These are phyloP conservation scores for Plectosphaerella plurivora DNA, from an alignment of 2,329 filamentous ascomycete species.

Conservation along the genomic window DNA sequence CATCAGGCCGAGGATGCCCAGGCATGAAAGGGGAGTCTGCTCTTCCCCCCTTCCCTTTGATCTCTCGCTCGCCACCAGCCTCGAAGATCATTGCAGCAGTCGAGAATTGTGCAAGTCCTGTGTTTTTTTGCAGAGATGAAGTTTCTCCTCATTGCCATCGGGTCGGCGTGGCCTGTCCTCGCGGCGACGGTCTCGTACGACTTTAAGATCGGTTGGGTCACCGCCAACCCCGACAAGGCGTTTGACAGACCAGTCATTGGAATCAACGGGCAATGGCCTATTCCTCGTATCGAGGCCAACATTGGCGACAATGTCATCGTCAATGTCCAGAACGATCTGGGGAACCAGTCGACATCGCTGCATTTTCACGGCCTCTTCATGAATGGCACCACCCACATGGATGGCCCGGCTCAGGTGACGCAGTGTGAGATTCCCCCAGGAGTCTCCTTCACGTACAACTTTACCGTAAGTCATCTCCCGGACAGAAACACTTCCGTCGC, in stretches of 20 bases:
- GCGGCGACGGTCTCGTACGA: conserved; percentile 50
- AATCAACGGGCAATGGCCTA: conserved; percentile 73
- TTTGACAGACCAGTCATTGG: conserved; percentile 65
- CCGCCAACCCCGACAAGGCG: conserved; percentile 65
- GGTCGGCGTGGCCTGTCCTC: conserved; percentile 6
- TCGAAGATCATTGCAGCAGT: not conserved
- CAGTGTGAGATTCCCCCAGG: conserved; percentile 59
- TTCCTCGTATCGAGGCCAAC: conserved; percentile 59
- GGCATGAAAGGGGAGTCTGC: not conserved
- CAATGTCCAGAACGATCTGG: conserved; percentile 54
- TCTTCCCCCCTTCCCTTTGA: not conserved
- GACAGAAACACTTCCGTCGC: not conserved
- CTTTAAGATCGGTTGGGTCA: conserved; percentile 69
- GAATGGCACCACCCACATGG: conserved; percentile 65
- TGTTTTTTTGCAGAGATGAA: not conserved
- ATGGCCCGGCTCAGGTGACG: conserved; percentile 61
- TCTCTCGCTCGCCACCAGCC: not conserved
- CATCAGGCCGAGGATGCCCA: no score
- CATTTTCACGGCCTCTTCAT: conserved; percentile 71
- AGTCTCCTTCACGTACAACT: conserved; percentile 61
- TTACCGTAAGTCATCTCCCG: conserved; percentile 44
- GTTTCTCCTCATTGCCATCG: not conserved
- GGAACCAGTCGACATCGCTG: conserved; percentile 58
- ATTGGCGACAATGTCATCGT: conserved; percentile 59
- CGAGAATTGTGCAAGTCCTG: no score